Percentiles rank a stretch among this genome's conserved stretches.
These are phyloP conservation scores for Digitaria exilis DNA, from an alignment of 202 grass and related monocot genomes.

Conservation along the genomic window DNA sequence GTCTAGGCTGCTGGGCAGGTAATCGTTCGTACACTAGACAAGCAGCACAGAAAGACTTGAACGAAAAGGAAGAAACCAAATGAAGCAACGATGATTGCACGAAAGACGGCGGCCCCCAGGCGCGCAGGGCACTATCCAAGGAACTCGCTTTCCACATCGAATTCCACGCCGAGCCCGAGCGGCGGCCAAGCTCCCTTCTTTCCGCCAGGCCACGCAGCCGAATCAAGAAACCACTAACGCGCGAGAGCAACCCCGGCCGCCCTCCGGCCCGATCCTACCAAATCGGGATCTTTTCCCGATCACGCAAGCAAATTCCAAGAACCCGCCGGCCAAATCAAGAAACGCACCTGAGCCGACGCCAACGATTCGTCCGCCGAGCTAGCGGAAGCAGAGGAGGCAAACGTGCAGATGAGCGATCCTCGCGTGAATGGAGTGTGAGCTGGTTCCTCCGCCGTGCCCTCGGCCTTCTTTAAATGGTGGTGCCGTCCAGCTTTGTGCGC, in stretches of 20 bases:
- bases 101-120: conserved; percentile 42
- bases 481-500: conserved; percentile 67
- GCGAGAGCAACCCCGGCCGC: not conserved
- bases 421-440: conserved; percentile 34
- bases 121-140: conserved; percentile 33
- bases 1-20: not conserved
- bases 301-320: not conserved
- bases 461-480: conserved; percentile 67
- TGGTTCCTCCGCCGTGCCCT: not conserved
- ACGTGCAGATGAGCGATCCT: not conserved
- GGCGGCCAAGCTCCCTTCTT: not conserved
- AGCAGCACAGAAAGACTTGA: conserved; percentile 35
- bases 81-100: conserved; percentile 68
- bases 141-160: conserved; percentile 44
- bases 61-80: conserved; percentile 48
- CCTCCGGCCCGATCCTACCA: conserved; percentile 36
- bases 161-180: conserved; percentile 20
- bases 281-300: conserved; percentile 34
- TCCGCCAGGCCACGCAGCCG: not conserved
- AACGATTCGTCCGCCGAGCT: not conserved
- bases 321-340: conserved; percentile 12
- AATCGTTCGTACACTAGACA: not conserved
- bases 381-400: not conserved
- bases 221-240: conserved; percentile 26
- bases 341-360: conserved; percentile 41